Evolutionary conservation across 306 rosid genomes (phyloP).

Genomic region (Abrus precatorius): DNA sequence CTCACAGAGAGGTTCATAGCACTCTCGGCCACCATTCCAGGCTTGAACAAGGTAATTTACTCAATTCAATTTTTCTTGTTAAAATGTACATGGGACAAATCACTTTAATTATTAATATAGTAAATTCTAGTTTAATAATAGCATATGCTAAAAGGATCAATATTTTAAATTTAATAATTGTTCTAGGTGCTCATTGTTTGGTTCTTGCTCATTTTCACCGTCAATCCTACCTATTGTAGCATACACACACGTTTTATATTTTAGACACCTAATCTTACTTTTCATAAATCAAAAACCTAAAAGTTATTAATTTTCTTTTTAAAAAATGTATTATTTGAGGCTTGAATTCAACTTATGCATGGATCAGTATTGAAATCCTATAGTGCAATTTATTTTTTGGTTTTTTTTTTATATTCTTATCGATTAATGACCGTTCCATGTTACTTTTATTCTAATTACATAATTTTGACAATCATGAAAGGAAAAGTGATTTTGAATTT

Average conservation of each 20-base stretch:
- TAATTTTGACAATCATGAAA: conserved; percentile 3
- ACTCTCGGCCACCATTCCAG: conserved; percentile 56
- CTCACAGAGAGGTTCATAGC: conserved; percentile 52
- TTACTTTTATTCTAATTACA: background rate
- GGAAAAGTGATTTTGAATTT: background rate
- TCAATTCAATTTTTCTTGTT: background rate
- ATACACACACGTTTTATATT: background rate
- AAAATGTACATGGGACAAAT: background rate
- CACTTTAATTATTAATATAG: background rate
- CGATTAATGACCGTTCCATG: background rate
- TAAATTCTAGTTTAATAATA: no score
- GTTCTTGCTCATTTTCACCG: background rate
- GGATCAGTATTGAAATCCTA: background rate
- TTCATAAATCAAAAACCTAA: background rate
- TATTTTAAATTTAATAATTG: background rate
- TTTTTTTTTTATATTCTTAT: background rate
- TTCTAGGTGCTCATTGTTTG: background rate
- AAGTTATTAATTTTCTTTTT: no score
- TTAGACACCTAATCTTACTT: background rate
- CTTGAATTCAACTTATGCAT: no score
- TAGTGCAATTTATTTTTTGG: background rate
- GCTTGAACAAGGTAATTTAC: conserved; percentile 50
- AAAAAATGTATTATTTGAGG: no score
- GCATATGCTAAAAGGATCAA: no score
- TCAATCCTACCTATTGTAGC: background rate